These are phyloP conservation scores for Jasminum sambac DNA, from an alignment of 257 asterid species.

Conservation along the genomic window DNA sequence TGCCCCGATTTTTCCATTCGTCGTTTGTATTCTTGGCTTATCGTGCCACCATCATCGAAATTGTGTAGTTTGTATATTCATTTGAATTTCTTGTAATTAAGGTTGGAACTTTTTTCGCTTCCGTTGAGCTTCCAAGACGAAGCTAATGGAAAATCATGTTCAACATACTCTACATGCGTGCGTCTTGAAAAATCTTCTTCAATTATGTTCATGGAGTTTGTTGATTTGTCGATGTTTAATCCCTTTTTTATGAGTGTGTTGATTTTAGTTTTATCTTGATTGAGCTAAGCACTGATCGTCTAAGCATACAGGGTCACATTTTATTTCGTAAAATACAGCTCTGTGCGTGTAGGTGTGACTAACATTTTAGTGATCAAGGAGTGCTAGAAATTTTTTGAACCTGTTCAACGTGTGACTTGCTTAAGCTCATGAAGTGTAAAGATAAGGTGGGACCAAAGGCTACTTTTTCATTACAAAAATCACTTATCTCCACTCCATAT, in stretches of 20 bases:
- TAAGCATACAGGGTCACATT: no score
- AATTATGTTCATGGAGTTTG: background rate
- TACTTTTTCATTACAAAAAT: constrained; percentile 21
- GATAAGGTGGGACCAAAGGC: constrained; percentile 64
- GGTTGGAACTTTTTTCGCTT: constrained; percentile 4
- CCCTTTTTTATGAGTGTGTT: background rate
- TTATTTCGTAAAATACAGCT: no score
- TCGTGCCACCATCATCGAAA: constrained; percentile 42
- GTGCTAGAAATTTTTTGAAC: no score
- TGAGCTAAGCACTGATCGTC: no score
- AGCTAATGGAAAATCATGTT: background rate
- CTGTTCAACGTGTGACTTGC: background rate
- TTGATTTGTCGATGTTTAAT: background rate
- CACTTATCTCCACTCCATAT: constrained; percentile 17
- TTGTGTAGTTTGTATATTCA: constrained; percentile 57
- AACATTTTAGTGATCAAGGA: no score
- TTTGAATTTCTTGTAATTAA: constrained; percentile 45
- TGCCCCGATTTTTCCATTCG: background rate
- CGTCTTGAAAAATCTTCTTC: background rate
- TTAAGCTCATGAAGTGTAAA: constrained; percentile 30
- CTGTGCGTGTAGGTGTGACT: no score
- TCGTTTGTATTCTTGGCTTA: constrained; percentile 36
- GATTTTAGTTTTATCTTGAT: no score
- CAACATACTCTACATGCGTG: background rate
- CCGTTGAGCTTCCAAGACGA: background rate